Percentiles rank a stretch among this genome's conserved stretches.
These are phyloP conservation scores for Periconia digitata DNA, from an alignment of 2,329 filamentous ascomycete species.

Conservation along the genomic window DNA sequence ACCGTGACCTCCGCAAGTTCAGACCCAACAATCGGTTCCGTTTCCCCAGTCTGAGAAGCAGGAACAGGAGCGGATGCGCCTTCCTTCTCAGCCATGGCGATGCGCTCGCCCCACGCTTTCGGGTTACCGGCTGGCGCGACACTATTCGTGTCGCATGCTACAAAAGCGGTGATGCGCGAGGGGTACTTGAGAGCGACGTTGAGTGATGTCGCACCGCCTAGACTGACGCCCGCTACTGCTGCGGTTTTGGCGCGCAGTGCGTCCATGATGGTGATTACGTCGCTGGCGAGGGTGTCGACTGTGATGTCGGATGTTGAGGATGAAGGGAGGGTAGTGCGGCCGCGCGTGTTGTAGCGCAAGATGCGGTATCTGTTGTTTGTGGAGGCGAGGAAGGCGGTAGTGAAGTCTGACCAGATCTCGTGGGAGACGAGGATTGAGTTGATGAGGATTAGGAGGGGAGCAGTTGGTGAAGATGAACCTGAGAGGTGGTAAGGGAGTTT, in stretches of 20 bases:
- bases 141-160: conserved; percentile 79
- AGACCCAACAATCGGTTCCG: conserved; percentile 59
- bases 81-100: conserved; percentile 65
- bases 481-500: conserved; percentile 73
- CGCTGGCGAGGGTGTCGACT: conserved; percentile 67
- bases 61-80: conserved; percentile 28
- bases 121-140: conserved; percentile 73
- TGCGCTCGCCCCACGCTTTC: conserved; percentile 76
- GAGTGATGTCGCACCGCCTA: conserved; percentile 78
- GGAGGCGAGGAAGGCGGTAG: conserved; percentile 60
- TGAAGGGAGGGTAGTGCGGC: conserved; percentile 56
- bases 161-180: conserved; percentile 59
- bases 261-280: conserved; percentile 67
- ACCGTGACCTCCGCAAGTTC: conserved; percentile 72
- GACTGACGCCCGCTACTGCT: conserved; percentile 72
- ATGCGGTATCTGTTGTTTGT: conserved; percentile 67
- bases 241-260: conserved; percentile 69
- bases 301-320: conserved; percentile 48
- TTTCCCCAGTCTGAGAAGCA: conserved; percentile 28
- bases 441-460: conserved; percentile 72
- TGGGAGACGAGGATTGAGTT: conserved; percentile 80
- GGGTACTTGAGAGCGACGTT: conserved; percentile 71
- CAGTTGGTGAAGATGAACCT: conserved; percentile 65
- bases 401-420: conserved; percentile 78
- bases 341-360: conserved; percentile 76